Evolutionary conservation across 768 basidiomycete species (phyloP).

Genomic region (Crucibulum laeve): DNA sequence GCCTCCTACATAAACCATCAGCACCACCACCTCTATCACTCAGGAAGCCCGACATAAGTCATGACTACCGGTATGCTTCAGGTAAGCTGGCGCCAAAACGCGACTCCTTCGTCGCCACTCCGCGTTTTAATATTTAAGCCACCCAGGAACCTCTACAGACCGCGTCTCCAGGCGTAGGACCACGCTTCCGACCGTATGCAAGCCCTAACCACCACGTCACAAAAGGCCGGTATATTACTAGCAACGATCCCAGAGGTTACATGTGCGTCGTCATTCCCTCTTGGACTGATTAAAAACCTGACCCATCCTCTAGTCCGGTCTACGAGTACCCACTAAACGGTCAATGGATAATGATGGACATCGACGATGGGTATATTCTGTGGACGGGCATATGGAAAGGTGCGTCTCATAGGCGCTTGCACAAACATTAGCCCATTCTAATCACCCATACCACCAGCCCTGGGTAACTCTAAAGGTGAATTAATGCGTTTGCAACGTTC

Average conservation of each 20-base stretch:
- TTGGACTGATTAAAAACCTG: conserved; percentile 13
- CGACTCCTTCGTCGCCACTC: conserved; percentile 6
- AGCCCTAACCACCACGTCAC: conserved; percentile 78
- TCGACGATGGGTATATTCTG: conserved; percentile 86
- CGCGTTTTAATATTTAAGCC: conserved; percentile 5
- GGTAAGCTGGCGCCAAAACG: conserved; percentile 22
- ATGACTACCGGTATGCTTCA: conserved; percentile 45
- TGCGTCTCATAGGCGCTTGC: conserved; percentile 21
- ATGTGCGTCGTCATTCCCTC: conserved; percentile 48
- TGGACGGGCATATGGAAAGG: conserved; percentile 98
- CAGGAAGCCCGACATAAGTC: background rate
- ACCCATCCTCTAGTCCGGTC: conserved; percentile 52
- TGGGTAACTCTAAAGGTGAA: conserved; percentile 85
- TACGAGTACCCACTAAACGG: conserved; percentile 88
- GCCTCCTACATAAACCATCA: conserved; percentile 20
- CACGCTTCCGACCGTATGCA: conserved; percentile 64
- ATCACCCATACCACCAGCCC: conserved; percentile 38
- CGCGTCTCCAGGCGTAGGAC: conserved; percentile 30
- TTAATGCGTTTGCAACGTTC: background rate
- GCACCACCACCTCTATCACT: conserved; percentile 3
- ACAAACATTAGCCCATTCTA: background rate
- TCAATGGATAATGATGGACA: conserved; percentile 96
- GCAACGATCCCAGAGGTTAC: conserved; percentile 85
- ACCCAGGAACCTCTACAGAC: conserved; percentile 38
- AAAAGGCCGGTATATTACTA: conserved; percentile 85